Percentiles rank a stretch among this genome's conserved stretches.
phyloP scores from a whole-genome alignment of 2,329 filamentous ascomycete species.

The Penicillium hesseltinei region DNA sequence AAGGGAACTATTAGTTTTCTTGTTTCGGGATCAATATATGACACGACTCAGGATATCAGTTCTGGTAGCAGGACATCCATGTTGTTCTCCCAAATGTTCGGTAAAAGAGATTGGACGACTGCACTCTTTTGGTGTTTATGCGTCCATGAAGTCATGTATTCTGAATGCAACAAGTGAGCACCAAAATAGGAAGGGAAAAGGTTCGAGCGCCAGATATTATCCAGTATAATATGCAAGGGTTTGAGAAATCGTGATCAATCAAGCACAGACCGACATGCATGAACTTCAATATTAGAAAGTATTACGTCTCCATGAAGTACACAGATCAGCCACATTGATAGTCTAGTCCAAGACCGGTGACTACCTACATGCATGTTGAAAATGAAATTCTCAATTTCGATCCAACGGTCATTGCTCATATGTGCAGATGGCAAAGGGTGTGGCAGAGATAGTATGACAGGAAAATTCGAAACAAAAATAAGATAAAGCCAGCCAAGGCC shows the following conservation, averaged over 20 bases:
- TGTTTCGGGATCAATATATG: background rate
- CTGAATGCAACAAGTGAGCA: background rate
- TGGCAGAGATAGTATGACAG: constrained; percentile 17
- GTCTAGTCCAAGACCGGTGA: constrained; percentile 2
- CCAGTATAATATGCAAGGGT: background rate
- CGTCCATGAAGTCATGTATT: background rate
- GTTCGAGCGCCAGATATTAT: background rate
- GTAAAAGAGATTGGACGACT: background rate
- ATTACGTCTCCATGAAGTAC: background rate
- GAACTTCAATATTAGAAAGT: background rate
- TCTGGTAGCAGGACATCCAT: background rate
- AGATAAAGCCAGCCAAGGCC: constrained; percentile 12
- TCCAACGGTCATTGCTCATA: constrained; percentile 16
- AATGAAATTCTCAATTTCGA: constrained; percentile 7
- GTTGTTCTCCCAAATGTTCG: background rate
- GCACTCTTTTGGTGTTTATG: background rate
- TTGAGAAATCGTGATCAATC: background rate
- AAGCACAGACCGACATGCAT: background rate
- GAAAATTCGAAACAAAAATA: background rate
- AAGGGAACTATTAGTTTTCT: background rate
- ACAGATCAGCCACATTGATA: constrained; percentile 3
- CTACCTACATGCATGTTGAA: constrained; percentile 8
- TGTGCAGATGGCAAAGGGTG: constrained; percentile 29
- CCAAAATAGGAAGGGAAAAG: background rate
- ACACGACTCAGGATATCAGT: background rate